These are phyloP conservation scores for Solanum chilense DNA, from an alignment of 257 asterid species.

Conservation along the genomic window DNA sequence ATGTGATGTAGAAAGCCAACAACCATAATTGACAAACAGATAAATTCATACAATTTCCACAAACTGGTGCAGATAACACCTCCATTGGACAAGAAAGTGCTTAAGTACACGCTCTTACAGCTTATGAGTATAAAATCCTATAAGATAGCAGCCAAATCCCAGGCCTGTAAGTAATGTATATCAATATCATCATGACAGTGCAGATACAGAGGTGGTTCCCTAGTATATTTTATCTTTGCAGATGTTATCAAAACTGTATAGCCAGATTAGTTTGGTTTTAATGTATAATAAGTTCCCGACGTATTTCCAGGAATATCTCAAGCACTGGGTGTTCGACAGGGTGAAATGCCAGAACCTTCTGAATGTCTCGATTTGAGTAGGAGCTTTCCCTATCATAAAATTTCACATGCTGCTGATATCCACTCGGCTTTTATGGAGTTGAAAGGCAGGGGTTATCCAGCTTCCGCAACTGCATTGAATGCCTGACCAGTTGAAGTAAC, in stretches of 20 bases:
- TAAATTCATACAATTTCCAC: not conserved
- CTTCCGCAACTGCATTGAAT: conserved; percentile 97
- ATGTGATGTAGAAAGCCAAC: not conserved
- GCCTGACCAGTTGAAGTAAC: conserved; percentile 96
- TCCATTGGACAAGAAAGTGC: not conserved
- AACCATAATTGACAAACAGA: not conserved
- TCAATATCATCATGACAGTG: not conserved
- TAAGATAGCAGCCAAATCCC: not conserved
- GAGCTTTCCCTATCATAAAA: not conserved
- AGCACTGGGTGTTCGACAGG: not conserved
- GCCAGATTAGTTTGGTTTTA: not conserved
- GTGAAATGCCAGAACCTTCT: not conserved
- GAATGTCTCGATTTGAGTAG: not conserved
- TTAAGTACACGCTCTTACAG: not conserved
- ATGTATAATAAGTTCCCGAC: not conserved
- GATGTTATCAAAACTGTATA: not conserved
- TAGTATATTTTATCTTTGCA: not conserved
- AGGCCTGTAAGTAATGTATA: not conserved
- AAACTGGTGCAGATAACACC: not conserved
- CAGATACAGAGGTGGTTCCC: not conserved
- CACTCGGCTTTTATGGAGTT: conserved; percentile 87
- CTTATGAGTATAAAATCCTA: not conserved
- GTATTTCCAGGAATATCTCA: not conserved
- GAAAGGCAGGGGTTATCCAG: conserved; percentile 97
- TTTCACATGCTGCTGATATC: conserved; percentile 50